A percentile compares a stretch with the other conserved stretches of the same genome.
Evolutionary conservation across 805 yeast species (phyloP).

Genomic region (Schwanniomyces polymorphus): DNA sequence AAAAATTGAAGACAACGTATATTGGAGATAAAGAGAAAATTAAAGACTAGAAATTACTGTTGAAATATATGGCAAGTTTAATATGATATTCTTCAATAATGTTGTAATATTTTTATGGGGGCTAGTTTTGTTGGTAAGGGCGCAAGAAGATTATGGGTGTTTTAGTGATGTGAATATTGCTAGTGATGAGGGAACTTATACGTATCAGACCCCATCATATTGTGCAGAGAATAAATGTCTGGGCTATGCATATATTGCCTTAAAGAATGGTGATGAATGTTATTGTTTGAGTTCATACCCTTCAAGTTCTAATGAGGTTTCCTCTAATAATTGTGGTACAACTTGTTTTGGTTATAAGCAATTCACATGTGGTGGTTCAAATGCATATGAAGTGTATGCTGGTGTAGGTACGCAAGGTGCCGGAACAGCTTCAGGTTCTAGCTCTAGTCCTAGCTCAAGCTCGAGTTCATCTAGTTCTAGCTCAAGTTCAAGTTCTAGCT

Average conservation of each 20-base stretch:
- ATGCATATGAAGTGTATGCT: constrained; percentile 27
- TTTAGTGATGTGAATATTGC: constrained; percentile 26
- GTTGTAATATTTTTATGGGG: background rate
- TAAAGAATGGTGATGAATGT: constrained; percentile 36
- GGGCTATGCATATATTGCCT: constrained; percentile 36
- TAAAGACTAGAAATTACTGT: background rate
- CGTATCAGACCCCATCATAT: constrained; percentile 26
- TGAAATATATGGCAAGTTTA: background rate
- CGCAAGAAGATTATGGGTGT: constrained; percentile 22
- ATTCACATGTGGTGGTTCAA: constrained; percentile 38
- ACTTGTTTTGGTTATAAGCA: constrained; percentile 35
- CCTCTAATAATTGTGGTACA: constrained; percentile 22
- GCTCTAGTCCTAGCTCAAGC: background rate
- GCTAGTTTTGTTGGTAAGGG: background rate
- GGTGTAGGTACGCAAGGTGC: constrained; percentile 20
- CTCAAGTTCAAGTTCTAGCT: background rate
- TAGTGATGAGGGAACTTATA: constrained; percentile 19
- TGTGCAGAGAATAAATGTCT: constrained; percentile 29
- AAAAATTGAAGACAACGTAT: background rate
- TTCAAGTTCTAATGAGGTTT: constrained; percentile 11
- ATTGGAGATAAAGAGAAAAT: background rate
- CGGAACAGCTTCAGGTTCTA: background rate
- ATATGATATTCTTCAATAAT: background rate
- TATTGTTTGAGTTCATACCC: constrained; percentile 38
- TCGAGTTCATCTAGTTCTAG: background rate